phyloP scores from a whole-genome alignment of 2,329 filamentous ascomycete genomes.

The Metarhizium brunneum region DNA sequence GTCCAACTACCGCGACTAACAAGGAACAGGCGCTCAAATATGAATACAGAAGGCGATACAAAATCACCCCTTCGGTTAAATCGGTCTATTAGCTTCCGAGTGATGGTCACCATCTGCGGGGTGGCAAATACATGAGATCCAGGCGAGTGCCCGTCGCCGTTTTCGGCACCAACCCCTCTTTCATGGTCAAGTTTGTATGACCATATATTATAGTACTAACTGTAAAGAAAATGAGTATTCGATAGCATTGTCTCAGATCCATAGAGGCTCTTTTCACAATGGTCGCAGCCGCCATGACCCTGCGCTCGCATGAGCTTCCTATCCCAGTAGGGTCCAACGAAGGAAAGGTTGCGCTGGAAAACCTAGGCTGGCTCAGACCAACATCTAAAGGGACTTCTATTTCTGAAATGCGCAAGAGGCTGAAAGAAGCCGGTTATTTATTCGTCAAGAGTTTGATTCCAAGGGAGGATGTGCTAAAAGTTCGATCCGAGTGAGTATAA shows the following conservation, averaged over 20 bases:
- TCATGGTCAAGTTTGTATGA: background rate
- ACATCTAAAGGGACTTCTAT: background rate
- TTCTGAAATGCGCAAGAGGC: background rate
- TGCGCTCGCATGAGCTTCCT: background rate
- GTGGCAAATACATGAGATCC: background rate
- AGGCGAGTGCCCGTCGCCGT: background rate
- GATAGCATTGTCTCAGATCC: background rate
- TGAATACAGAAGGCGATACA: too few relatives aligned
- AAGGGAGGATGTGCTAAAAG: conserved; percentile 1
- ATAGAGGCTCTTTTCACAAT: background rate
- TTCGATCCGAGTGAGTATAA: conserved; percentile 1
- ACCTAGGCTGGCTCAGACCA: background rate
- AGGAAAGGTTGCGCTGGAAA: conserved; percentile 1
- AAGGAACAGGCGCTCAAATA: background rate
- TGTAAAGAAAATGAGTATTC: background rate
- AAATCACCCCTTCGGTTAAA: too few relatives aligned
- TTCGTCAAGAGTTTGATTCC: conserved; percentile 2
- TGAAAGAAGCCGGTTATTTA: background rate
- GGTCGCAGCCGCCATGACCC: background rate
- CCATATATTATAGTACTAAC: background rate
- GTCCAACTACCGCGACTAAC: background rate
- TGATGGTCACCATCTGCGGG: background rate
- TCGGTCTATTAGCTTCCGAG: background rate
- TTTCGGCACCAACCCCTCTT: background rate
- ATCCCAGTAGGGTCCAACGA: conserved; percentile 1